Conservation (phyloP, 179 eudicot species). For the Kewa caespitosa region DNA sequence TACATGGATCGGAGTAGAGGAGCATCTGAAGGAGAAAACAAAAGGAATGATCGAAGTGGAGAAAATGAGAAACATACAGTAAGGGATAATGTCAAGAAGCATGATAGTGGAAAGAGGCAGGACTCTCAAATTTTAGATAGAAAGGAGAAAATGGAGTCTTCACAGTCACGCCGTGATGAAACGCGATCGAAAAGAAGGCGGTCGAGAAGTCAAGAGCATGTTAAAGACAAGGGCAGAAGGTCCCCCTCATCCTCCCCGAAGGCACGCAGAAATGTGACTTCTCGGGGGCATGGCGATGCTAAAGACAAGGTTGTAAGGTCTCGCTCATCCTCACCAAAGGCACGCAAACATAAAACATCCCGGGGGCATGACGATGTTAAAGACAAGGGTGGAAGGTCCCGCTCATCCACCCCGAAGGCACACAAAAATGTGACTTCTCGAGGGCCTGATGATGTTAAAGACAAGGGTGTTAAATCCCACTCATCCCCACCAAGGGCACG, state of each 20-base stretch:
- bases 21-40: slow-evolving; percentile 49
- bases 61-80: slow-evolving; percentile 52
- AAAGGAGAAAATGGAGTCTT: slow-evolving; percentile 41
- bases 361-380: no score
- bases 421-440: slow-evolving; percentile 44
- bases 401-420: no score
- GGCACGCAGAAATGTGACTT: slow-evolving; percentile 43
- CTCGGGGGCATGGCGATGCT: slow-evolving; percentile 45
- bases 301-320: no score
- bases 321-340: no score
- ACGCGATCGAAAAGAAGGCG: slow-evolving; percentile 60
- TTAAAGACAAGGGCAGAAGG: slow-evolving; percentile 50
- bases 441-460: slow-evolving; percentile 45
- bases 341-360: no score
- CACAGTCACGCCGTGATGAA: slow-evolving; percentile 45
- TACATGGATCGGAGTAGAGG: slow-evolving; percentile 51
- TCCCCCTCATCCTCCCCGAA: slow-evolving; percentile 65
- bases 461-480: no score
- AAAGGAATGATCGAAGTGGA: slow-evolving; percentile 48
- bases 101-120: slow-evolving; percentile 39
- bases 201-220: slow-evolving; percentile 75
- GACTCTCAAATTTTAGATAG: slow-evolving; percentile 41
- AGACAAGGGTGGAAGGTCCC: slow-evolving; percentile 52
- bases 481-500: no score
- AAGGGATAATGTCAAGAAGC: slow-evolving; percentile 43